Evolutionary conservation across 331 rosid species (phyloP).

Genomic region (Prunus yedoensis): DNA sequence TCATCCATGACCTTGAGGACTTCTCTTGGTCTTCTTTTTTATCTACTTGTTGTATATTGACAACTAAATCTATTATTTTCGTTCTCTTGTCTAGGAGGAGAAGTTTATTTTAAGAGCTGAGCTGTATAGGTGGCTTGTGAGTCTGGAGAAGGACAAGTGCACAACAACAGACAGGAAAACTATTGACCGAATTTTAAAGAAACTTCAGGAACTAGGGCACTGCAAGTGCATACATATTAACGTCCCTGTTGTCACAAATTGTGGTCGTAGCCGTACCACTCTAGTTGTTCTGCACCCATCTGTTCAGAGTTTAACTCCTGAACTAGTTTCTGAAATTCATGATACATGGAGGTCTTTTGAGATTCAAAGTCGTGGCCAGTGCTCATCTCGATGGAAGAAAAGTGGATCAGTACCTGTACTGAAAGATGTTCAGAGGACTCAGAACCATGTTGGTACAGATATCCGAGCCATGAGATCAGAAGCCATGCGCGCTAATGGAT

Average conservation of each 20-base stretch:
- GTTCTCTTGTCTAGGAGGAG: constrained; percentile 52
- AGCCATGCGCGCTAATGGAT: constrained; percentile 84
- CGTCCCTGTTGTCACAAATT: constrained; percentile 68
- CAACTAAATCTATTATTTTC: background rate
- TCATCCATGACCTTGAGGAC: constrained; percentile 14
- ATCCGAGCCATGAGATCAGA: constrained; percentile 52
- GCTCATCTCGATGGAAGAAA: constrained; percentile 49
- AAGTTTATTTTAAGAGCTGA: constrained; percentile 73
- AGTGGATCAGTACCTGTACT: constrained; percentile 61
- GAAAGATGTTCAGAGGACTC: constrained; percentile 67
- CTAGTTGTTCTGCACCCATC: constrained; percentile 81
- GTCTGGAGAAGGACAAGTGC: constrained; percentile 71
- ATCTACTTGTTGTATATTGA: constrained; percentile 21
- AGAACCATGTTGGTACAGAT: constrained; percentile 39
- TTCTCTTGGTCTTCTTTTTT: constrained; percentile 17
- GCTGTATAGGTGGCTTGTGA: constrained; percentile 68
- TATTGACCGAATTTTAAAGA: constrained; percentile 59
- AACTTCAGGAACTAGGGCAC: constrained; percentile 65
- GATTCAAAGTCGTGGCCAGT: constrained; percentile 52
- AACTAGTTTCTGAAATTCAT: constrained; percentile 71
- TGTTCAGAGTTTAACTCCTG: constrained; percentile 52
- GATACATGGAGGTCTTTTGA: constrained; percentile 74
- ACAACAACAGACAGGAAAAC: constrained; percentile 71
- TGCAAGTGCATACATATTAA: constrained; percentile 63
- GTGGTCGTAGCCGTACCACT: constrained; percentile 48